Evolutionary conservation across 2,329 filamentous ascomycete species (phyloP), one percentile per base, ranked within the genome.

Genomic region (Pseudocercospora cruenta): DNA sequence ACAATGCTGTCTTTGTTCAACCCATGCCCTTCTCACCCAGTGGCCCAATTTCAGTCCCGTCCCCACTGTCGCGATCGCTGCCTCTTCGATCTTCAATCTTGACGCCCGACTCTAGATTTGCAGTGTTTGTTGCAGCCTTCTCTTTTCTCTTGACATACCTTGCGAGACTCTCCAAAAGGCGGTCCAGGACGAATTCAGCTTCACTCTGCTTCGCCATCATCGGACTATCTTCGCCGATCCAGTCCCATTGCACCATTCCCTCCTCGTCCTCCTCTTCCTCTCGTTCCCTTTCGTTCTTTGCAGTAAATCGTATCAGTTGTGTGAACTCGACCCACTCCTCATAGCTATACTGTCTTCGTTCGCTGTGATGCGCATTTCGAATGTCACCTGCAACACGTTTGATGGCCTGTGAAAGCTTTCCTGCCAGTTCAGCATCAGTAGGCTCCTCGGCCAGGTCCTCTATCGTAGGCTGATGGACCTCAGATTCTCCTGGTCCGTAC

Each of bases 261-360:
- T 86, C 84, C n/a, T 85, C 82, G 21, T 86, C 84, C 64, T 87
- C 85, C 7, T 85, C 81, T 73, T 76, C 43, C 78, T 85, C 68
- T 4, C 51, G 36, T n/a, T 69, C 66, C 10, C 69, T 70, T 14
- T 71, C 62, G 7, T 64, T 62, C n/a, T 53, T 62, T 1, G 74
- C 73, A 2, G 81, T 81, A 69, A 89, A 88, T 1, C 85, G 82
- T 43, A 96, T 91, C 33, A 97, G 83, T 22, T 87, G 86, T 7
- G 94, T 89, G 72, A 92, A 95, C 81, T 92, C 91, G 0, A 91
- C 90, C 94, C 93, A 96, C 75, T 96, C 90, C 70, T 93, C 88
- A 69, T 93, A 97, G 0, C 82, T 84, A 76, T 97, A 97, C 62
- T 84, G 85, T 63, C 88, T 88, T 0, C 85, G 82, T 1, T 86